Conservation (phyloP, 2,329 filamentous ascomycete species). For the Cladorrhinum sp. region DNA sequence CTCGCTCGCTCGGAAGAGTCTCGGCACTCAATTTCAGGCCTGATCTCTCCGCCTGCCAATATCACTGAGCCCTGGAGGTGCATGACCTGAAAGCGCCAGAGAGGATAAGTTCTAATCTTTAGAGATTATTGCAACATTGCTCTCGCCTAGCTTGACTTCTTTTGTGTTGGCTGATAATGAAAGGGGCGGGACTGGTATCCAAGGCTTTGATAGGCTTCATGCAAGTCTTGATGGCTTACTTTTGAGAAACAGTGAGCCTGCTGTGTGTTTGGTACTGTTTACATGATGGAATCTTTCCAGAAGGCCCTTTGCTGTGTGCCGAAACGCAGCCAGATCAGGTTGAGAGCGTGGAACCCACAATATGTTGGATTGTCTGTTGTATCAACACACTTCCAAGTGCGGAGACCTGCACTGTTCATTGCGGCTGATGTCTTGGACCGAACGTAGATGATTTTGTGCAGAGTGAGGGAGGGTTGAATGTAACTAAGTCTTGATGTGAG, state of each 20-base stretch:
- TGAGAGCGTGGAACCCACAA: not conserved
- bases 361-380: not conserved
- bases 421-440: not conserved
- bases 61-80: not conserved
- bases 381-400: not conserved
- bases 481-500: too few species aligned
- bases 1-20: not conserved
- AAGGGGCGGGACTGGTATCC: not conserved
- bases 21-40: slow-evolving; percentile 1
- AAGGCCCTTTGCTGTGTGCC: too few species aligned
- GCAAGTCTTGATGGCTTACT: not conserved
- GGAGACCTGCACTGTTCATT: not conserved
- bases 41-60: not conserved
- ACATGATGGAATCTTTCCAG: too few species aligned
- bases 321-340: too few species aligned
- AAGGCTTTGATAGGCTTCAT: not conserved
- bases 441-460: not conserved
- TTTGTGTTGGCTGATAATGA: not conserved
- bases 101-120: slow-evolving; percentile 2
- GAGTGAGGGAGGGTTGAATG: too few species aligned
- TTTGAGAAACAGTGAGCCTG: not conserved
- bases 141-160: slow-evolving; percentile 5
- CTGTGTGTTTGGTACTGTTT: too few species aligned
- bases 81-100: not conserved
- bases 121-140: slow-evolving; percentile 7